Conservation (phyloP, 768 basidiomycete genomes). For the Suillus subalutaceus region DNA sequence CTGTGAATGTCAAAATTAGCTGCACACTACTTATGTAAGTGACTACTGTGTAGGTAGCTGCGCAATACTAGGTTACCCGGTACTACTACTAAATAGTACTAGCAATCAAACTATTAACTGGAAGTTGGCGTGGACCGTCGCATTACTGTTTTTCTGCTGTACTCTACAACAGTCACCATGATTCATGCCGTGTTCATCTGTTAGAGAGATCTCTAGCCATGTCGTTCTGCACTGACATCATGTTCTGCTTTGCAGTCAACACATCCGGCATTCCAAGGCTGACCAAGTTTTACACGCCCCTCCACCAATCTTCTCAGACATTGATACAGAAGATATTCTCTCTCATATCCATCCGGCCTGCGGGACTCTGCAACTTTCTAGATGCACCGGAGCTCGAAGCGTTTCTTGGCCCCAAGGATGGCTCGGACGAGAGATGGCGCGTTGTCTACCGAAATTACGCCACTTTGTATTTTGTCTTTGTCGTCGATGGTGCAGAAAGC, state of each 20-base stretch:
- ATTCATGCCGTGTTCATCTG: slow-evolving; percentile 88
- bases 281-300: slow-evolving; percentile 87
- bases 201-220: slow-evolving; percentile 39
- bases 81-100: too few species aligned
- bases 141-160: neutral
- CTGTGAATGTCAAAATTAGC: too few species aligned
- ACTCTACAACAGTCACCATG: slow-evolving; percentile 43
- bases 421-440: slow-evolving; percentile 66
- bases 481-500: slow-evolving; percentile 95
- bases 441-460: slow-evolving; percentile 97
- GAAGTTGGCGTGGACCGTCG: neutral
- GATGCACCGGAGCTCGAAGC: slow-evolving; percentile 88
- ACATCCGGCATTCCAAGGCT: slow-evolving; percentile 86
- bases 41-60: too few species aligned
- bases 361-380: slow-evolving; percentile 92
- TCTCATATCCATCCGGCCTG: slow-evolving; percentile 79
- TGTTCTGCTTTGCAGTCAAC: slow-evolving; percentile 64
- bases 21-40: too few species aligned
- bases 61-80: too few species aligned
- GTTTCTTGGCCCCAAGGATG: slow-evolving; percentile 57
- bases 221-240: slow-evolving; percentile 22
- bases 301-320: slow-evolving; percentile 59
- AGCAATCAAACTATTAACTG: neutral
- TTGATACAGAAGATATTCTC: slow-evolving; percentile 90
- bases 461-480: slow-evolving; percentile 95